Evolutionary conservation across 108 stramenopile species (phyloP).

Genomic region (Hondaea fermentalgiana): DNA sequence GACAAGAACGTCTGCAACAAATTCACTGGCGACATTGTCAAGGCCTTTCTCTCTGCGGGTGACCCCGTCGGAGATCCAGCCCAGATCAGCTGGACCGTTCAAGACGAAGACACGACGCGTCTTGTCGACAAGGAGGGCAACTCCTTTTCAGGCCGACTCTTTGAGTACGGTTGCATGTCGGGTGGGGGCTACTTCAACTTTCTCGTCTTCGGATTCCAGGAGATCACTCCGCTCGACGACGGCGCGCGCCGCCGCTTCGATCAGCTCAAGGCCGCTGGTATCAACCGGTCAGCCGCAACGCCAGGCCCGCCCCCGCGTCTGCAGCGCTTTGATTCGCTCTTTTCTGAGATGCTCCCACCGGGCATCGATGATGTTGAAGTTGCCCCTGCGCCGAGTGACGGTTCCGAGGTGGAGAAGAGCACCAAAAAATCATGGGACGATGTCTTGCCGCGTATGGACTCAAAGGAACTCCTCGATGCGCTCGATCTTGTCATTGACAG

Average conservation of each 20-base stretch:
- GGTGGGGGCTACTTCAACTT: background rate
- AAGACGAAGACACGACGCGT: background rate
- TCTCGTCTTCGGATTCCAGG: background rate
- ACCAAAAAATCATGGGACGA: background rate
- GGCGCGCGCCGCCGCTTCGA: conserved; percentile 1
- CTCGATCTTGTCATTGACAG: conserved; percentile 4
- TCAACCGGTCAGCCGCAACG: background rate
- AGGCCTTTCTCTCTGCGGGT: background rate
- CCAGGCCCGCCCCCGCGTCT: background rate
- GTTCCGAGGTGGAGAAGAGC: background rate
- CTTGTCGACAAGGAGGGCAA: background rate
- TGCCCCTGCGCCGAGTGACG: background rate
- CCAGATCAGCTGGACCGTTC: background rate
- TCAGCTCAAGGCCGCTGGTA: background rate
- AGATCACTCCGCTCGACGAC: background rate
- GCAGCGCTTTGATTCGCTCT: background rate
- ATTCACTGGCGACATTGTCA: background rate
- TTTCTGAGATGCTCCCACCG: background rate
- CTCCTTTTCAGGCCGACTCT: background rate
- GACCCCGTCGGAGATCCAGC: background rate
- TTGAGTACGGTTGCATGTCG: background rate
- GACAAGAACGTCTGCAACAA: background rate
- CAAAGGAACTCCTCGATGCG: background rate
- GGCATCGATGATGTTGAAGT: background rate
- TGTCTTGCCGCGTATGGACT: background rate